These are phyloP conservation scores for Fraxinus cuspidata DNA, from an alignment of 257 asterid species.

Conservation along the genomic window DNA sequence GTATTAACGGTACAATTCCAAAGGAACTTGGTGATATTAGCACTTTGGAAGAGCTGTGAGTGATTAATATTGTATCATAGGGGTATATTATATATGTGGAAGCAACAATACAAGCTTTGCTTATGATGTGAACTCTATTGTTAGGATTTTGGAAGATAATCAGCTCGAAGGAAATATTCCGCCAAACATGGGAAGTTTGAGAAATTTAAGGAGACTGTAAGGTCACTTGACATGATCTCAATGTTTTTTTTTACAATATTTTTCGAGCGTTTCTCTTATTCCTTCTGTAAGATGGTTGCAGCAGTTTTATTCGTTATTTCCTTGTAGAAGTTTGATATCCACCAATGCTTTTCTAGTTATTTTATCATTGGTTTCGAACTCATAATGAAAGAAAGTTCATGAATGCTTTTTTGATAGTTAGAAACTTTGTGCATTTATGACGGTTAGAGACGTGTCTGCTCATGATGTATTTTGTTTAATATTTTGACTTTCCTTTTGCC, in stretches of 20 bases:
- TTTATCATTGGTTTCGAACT: not conserved
- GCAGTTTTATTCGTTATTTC: not conserved
- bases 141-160: conserved; percentile 78
- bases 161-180: conserved; percentile 82
- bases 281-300: not conserved
- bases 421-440: not conserved
- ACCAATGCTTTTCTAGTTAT: not conserved
- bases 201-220: conserved; percentile 68
- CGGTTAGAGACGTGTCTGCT: not conserved
- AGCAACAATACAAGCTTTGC: conserved; percentile 27
- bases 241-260: not conserved
- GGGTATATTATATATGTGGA: conserved; percentile 12
- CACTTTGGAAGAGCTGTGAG: conserved; percentile 74
- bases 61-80: conserved; percentile 11
- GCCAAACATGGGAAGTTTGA: conserved; percentile 61
- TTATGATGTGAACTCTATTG: conserved; percentile 23
- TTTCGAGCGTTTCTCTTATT: not conserved
- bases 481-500: not conserved
- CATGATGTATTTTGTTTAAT: not conserved
- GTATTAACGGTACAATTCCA: conserved; percentile 69
- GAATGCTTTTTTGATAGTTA: not conserved
- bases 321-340: not conserved
- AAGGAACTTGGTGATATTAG: conserved; percentile 69
- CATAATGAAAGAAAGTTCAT: not conserved
- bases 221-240: conserved; percentile 28